Evolutionary conservation across 108 stramenopile species (phyloP).

Genomic region (Nannochloropsis gaditana): DNA sequence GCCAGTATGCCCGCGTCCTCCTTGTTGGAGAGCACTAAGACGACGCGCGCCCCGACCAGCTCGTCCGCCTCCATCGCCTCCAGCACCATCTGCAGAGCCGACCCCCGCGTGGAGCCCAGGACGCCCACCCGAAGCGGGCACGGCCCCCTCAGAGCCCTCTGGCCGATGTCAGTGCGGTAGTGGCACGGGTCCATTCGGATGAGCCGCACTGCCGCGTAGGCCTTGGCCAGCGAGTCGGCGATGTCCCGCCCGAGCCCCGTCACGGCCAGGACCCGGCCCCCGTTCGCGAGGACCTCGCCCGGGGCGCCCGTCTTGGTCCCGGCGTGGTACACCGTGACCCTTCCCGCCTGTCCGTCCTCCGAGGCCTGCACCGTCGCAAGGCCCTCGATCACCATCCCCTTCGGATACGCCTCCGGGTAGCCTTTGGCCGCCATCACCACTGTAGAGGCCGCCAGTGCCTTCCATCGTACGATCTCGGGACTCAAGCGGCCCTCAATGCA

Average conservation of each 20-base stretch:
- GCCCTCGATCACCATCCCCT: slow-evolving; percentile 86
- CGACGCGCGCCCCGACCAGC: slow-evolving; percentile 64
- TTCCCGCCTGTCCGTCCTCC: slow-evolving; percentile 44
- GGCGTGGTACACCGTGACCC: slow-evolving; percentile 90
- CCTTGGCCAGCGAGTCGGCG: slow-evolving; percentile 66
- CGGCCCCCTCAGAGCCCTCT: slow-evolving; percentile 35
- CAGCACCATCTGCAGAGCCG: slow-evolving; percentile 83
- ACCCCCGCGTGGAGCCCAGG: slow-evolving; percentile 87
- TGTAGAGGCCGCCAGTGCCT: slow-evolving; percentile 71
- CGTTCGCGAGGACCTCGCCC: slow-evolving; percentile 63
- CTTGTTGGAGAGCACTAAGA: slow-evolving; percentile 85
- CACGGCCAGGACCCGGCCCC: slow-evolving; percentile 90
- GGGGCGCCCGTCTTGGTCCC: slow-evolving; percentile 65
- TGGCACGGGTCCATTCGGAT: slow-evolving; percentile 51
- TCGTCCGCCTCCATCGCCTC: slow-evolving; percentile 67
- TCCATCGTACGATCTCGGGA: slow-evolving; percentile 69
- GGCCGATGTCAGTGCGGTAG: slow-evolving; percentile 58
- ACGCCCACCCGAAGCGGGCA: slow-evolving; percentile 58
- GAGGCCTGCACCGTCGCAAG: slow-evolving; percentile 58
- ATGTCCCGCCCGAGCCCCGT: slow-evolving; percentile 74
- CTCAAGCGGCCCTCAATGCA: slow-evolving; percentile 82
- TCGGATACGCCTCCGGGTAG: slow-evolving; percentile 71
- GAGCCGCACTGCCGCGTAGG: slow-evolving; percentile 66
- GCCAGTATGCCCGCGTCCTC: slow-evolving; percentile 76
- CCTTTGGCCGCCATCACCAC: slow-evolving; percentile 92